Evolutionary conservation across 768 basidiomycete species (phyloP).

Genomic region (Trametes cingulata): DNA sequence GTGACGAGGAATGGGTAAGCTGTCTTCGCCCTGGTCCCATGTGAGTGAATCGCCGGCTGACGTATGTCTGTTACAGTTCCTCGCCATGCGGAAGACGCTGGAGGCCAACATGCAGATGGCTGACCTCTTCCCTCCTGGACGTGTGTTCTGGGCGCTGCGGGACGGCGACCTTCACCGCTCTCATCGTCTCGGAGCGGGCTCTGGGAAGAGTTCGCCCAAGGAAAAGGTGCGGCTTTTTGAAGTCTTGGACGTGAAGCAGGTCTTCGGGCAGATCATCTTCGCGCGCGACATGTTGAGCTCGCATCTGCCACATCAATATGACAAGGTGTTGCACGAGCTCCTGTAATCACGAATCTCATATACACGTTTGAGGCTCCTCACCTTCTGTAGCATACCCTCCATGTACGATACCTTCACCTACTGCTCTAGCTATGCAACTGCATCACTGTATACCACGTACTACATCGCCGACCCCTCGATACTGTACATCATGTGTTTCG

Average conservation of each 20-base stretch:
- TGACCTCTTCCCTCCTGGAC: constrained; percentile 74
- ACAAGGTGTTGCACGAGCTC: constrained; percentile 70
- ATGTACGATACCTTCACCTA: constrained; percentile 10
- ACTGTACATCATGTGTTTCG: neutral
- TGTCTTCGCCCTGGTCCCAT: too few species aligned
- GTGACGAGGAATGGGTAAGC: constrained; percentile 58
- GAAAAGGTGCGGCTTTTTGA: constrained; percentile 73
- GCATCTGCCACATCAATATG: constrained; percentile 82
- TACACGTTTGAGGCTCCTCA: neutral
- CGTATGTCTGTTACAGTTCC: too few species aligned
- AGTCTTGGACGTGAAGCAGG: constrained; percentile 72
- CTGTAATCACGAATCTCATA: constrained; percentile 11
- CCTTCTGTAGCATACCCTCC: constrained; percentile 14
- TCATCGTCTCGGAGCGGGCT: constrained; percentile 37
- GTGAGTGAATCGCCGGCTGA: too few species aligned
- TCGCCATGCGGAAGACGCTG: constrained; percentile 78
- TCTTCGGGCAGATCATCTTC: constrained; percentile 81
- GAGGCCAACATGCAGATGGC: constrained; percentile 80
- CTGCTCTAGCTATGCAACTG: neutral
- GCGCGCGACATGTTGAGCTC: constrained; percentile 81
- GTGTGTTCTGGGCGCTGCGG: constrained; percentile 77
- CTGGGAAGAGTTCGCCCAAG: constrained; percentile 26
- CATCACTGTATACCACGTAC: neutral
- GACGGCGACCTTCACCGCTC: constrained; percentile 68
- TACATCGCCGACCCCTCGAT: neutral